A percentile compares a stretch with the other conserved stretches of the same genome.
Conservation (phyloP, 2,329 filamentous ascomycete genomes). For the Trichoderma pleuroti region DNA sequence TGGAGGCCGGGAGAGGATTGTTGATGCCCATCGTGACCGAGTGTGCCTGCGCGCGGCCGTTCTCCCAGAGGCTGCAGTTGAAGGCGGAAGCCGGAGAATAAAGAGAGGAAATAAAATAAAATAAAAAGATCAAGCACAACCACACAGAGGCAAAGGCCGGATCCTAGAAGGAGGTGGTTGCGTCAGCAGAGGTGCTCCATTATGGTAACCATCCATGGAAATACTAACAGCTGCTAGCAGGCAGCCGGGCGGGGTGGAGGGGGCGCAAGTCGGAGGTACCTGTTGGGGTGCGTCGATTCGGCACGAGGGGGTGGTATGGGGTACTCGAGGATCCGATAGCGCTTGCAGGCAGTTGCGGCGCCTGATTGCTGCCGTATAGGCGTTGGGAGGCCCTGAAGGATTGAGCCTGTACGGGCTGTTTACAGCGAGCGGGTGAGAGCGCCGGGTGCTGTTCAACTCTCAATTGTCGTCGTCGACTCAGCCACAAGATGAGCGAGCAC, state of each 20-base stretch:
- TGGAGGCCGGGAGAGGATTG: slow-evolving; percentile 63
- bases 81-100: neutral
- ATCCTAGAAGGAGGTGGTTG: slow-evolving; percentile 6
- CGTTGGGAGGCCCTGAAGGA: neutral
- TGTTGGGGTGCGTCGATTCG: neutral
- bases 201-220: neutral
- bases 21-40: slow-evolving; percentile 47
- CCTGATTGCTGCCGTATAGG: neutral
- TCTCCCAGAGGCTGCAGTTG: neutral
- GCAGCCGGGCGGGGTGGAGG: neutral
- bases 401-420: neutral
- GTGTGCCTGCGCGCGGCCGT: slow-evolving; percentile 5
- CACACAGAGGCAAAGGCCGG: neutral
- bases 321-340: neutral
- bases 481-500: neutral
- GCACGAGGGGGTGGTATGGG: neutral
- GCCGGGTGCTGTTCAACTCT: neutral
- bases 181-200: slow-evolving; percentile 5
- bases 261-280: neutral
- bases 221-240: neutral
- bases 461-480: neutral
- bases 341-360: neutral
- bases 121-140: neutral
- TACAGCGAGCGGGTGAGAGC: neutral
- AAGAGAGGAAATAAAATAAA: neutral